Evolutionary conservation across 106 monocot genomes (phyloP), one percentile per base, ranked within the genome.

Genomic region (Alisma plantagoaquatica): DNA sequence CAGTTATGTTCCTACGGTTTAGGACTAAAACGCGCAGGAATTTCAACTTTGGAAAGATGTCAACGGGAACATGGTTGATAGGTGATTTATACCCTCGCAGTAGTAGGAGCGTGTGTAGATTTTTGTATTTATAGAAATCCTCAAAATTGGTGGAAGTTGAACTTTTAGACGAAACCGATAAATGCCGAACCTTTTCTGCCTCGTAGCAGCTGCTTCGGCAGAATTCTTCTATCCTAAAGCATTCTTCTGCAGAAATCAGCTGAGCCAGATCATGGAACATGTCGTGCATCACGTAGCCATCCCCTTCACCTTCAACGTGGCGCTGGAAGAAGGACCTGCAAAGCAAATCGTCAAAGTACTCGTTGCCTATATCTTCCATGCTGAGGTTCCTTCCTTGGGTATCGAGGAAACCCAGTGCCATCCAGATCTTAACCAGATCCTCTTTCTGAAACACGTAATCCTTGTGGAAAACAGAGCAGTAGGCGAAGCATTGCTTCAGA

Each of bases 401-500:
- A 16, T 56, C 31, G 43, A 81, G 54, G 22, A 64, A 76, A 17
- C 75, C 81, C 18, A 51, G 41, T 20, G 81, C 67, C 59, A 72
- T 81, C 81, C 81, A 76, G 63, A 75, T 42, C 14, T 19, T 5
- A 22, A 72, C 31, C 27, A 81, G 26, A 21, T 60, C 31, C 33
- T 68, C 54, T 42, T 72, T 76, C 1, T 43, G 22, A 48, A 75
- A 68, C 12, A 27, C 21, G 29, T 50, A 23, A 60, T 60, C 63
- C 33, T 54, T 58, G 15, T 66, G 75, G 60, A 75, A 75, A 30
- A 69, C 47, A 3, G 67, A 43, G 43, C 63, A 76, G 22, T 68
- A 72, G 1, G 72, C 32, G 62, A 81, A 81, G 47, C 75, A 81
- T 18, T 49, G 63, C 41, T 62, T 67, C 41, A 76, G 43, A 19